These are phyloP conservation scores for Xylariaceae sp. DNA, from an alignment of 2,329 filamentous ascomycete species.

Conservation along the genomic window DNA sequence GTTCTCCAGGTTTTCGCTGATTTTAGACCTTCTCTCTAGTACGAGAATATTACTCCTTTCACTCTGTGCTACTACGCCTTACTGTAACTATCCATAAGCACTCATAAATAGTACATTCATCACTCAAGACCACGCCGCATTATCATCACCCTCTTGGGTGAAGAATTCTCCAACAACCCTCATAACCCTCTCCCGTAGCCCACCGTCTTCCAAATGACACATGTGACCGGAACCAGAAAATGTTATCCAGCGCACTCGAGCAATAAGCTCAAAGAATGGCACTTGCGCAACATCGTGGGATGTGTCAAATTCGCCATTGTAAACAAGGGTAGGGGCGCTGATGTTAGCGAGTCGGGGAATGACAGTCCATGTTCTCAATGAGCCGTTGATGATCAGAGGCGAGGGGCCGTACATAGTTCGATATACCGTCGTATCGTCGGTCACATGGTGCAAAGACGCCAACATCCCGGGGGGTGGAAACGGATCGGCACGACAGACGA, in stretches of 20 bases:
- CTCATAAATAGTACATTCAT: too few relatives aligned
- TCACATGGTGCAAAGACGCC: constrained; percentile 12
- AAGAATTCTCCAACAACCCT: constrained; percentile 23
- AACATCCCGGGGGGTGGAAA: constrained; percentile 10
- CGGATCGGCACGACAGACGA: constrained; percentile 15
- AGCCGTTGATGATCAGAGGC: not conserved
- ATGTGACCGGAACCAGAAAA: constrained; percentile 21
- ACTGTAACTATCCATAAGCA: too few relatives aligned
- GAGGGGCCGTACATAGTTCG: not conserved
- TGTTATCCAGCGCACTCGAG: constrained; percentile 22
- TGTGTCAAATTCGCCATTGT: constrained; percentile 26
- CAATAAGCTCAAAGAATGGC: constrained; percentile 24
- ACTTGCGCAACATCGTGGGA: constrained; percentile 23
- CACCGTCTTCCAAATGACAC: constrained; percentile 21
- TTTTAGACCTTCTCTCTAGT: too few relatives aligned
- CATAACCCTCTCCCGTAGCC: constrained; percentile 16
- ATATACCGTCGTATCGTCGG: constrained; percentile 12
- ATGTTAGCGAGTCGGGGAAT: constrained; percentile 20
- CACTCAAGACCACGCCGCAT: too few relatives aligned
- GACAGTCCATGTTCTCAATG: constrained; percentile 12
- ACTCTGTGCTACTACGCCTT: too few relatives aligned
- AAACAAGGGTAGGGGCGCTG: constrained; percentile 21
- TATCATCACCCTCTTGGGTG: constrained; percentile 11
- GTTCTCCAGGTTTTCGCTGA: too few relatives aligned
- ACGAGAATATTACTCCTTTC: too few relatives aligned